These are phyloP conservation scores for Silene latifolia DNA, from an alignment of 148 eudicot genomes.

Conservation along the genomic window DNA sequence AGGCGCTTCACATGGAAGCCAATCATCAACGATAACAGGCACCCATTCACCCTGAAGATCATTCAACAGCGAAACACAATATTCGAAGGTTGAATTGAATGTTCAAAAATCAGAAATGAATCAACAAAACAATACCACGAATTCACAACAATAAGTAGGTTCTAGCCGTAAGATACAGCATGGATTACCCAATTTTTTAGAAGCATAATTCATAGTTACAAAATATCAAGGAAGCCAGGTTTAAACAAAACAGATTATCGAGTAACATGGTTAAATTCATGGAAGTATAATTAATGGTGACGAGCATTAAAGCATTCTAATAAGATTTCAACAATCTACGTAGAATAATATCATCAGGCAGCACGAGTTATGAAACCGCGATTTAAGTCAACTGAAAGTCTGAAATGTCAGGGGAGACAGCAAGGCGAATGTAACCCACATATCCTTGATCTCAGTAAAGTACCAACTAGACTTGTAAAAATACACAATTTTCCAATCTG, in stretches of 20 bases:
- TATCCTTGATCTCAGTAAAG: too few relatives aligned
- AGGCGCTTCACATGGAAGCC: constrained; percentile 98
- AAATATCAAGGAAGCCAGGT: neutral
- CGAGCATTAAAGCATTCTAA: neutral
- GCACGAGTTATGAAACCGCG: neutral
- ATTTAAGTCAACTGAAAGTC: neutral
- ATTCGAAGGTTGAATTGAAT: neutral
- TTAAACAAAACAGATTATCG: too few relatives aligned
- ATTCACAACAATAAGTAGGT: neutral
- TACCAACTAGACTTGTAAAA: too few relatives aligned
- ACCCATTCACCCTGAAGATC: constrained; percentile 93
- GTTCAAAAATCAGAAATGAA: neutral
- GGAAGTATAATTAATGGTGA: neutral
- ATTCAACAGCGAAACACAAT: constrained; percentile 14
- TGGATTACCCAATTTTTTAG: neutral
- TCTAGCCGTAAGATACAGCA: neutral
- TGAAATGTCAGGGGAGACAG: neutral
- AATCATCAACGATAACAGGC: constrained; percentile 97
- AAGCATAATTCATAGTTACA: neutral
- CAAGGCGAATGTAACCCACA: too few relatives aligned
- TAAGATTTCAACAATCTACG: neutral
- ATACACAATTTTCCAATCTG: too few relatives aligned
- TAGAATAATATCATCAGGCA: neutral
- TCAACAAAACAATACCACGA: neutral
- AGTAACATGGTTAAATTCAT: neutral